These are phyloP conservation scores for Penicillium canariense DNA, from an alignment of 495 filamentous ascomycete species.

Conservation along the genomic window DNA sequence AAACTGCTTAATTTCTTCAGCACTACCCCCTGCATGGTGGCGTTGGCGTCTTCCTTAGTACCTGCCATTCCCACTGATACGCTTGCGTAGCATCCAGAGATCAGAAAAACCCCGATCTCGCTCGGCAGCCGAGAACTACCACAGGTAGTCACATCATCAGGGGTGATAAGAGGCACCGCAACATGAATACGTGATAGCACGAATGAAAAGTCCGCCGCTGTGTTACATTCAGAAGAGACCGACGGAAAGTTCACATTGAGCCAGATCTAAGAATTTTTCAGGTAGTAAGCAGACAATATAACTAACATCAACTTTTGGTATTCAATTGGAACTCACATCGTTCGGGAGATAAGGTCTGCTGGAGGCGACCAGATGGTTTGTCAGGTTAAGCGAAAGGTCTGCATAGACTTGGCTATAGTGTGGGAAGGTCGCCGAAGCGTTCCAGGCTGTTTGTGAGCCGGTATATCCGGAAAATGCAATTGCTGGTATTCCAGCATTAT, in stretches of 20 bases:
- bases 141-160: constrained; percentile 55
- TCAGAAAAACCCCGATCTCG: constrained; percentile 48
- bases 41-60: constrained; percentile 56
- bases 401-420: constrained; percentile 57
- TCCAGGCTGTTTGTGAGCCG: constrained; percentile 50
- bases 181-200: constrained; percentile 58
- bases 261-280: constrained; percentile 33
- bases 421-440: constrained; percentile 38
- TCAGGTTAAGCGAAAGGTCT: constrained; percentile 56
- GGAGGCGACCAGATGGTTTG: constrained; percentile 47
- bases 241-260: constrained; percentile 67
- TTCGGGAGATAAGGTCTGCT: constrained; percentile 60
- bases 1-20: constrained; percentile 52
- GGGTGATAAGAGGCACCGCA: constrained; percentile 47
- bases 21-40: constrained; percentile 54
- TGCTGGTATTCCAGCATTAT: constrained; percentile 53
- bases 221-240: constrained; percentile 45
- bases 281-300: background rate
- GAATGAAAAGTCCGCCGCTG: constrained; percentile 53
- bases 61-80: constrained; percentile 60
- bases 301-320: too few relatives aligned
- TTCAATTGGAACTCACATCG: constrained; percentile 18
- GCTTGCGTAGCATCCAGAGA: constrained; percentile 55
- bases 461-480: constrained; percentile 62
- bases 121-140: constrained; percentile 54